phyloP scores from a whole-genome alignment of 371 early-diverging fungal genomes.

The Entomophthora muscae region DNA sequence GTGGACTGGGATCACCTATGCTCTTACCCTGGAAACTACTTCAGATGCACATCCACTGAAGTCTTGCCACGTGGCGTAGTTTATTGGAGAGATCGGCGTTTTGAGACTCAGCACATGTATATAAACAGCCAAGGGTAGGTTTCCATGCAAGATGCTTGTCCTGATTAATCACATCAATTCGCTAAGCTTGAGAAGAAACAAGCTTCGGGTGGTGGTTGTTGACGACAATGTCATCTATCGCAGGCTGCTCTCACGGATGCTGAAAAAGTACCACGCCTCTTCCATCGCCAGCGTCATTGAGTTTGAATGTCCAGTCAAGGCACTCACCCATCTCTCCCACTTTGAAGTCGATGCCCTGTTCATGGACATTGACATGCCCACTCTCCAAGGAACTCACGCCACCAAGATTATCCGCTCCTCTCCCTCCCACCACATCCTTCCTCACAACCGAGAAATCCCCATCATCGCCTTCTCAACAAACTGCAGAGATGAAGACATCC shows the following conservation, averaged over 20 bases:
- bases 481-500: slow-evolving; percentile 1
- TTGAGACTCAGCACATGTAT: no score
- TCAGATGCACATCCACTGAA: no score
- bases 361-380: slow-evolving; percentile 51
- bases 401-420: slow-evolving; percentile 21
- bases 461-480: slow-evolving; percentile 50
- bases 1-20: no score
- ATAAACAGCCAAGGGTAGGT: no score
- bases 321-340: slow-evolving; percentile 22
- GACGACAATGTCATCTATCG: slow-evolving; percentile 40
- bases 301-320: slow-evolving; percentile 19
- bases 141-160: no score
- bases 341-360: slow-evolving; percentile 30
- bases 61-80: no score
- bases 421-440: slow-evolving; percentile 9
- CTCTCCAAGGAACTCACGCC: slow-evolving; percentile 31
- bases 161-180: no score
- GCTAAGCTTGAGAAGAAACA: no score
- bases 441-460: slow-evolving; percentile 16
- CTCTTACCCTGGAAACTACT: no score
- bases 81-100: no score
- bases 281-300: slow-evolving; percentile 8
- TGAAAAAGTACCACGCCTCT: slow-evolving; percentile 23
- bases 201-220: slow-evolving; percentile 15
- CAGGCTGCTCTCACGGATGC: slow-evolving; percentile 27